Base-by-base conservation (phyloP, 345 rosid genomes). In the Sisymbrium altissimum region DNA sequence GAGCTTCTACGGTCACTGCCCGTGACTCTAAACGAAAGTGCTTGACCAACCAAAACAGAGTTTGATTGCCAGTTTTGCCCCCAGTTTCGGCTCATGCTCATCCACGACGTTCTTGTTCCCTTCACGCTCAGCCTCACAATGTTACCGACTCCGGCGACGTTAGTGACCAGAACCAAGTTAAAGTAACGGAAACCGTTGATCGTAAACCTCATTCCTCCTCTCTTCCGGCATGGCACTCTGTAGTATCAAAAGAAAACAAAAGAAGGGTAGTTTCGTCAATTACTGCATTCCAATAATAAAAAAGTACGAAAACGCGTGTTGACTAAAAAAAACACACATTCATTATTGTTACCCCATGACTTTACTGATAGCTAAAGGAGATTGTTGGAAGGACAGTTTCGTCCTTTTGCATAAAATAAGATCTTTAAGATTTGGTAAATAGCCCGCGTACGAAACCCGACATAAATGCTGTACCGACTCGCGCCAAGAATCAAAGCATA, bases 11-110 rank as follows among this genome's bases (percentile, higher is more conserved):
- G 81, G 83, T 86, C 91, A 80, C 91, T 83, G 77, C 82, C 83
- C 14, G 88, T 70, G 75, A 86, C 87, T 53, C 88, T 66, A 70
- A 86, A 86, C 0, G 91, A 86, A 52, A 86, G 84, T 29, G 84
- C 64, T 79, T 86, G 91, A 32, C 91, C 91, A 56, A 72, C 77
- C 46, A 86, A 77, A 73, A 78, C 84, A 0, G 88, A 77, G 78
- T 86, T 81, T 0, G 88, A 83, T 49, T 86, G 90, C 90, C 90
- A 86, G 79, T 86, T 86, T 40, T 86, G 90, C 2, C 90, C 90
- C 90, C 90, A 86, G 86, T 86, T 86, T 4, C 90, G 58, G 38
- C 87, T 84, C 91, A 86, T 79, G 71, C 71, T 76, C 82, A 84
- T 78, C 91, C 88, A 86, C 27, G 82, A 79, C 0, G 84, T 84